Base-by-base conservation (phyloP, 176 grass and related monocot genomes). In the Phyllostachys edulis region DNA sequence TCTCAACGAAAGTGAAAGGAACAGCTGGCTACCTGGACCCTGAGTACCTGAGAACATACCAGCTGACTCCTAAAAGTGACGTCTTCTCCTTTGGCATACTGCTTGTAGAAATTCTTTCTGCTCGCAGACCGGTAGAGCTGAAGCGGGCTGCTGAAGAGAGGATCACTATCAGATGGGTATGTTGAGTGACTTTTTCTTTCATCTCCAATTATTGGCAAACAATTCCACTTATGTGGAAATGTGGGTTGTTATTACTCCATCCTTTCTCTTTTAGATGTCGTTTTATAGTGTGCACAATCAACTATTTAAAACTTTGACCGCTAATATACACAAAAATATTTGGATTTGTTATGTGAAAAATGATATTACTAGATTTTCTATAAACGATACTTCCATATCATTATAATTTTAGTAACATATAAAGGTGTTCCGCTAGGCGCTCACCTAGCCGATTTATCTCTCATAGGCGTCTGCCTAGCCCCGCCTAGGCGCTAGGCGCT, bases 121-220 rank as follows among this genome's bases (percentile, higher is more conserved):
- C 85, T 29, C 88, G 97, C 39, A 84, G 97, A 24, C 97, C 97
- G 0, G 97, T 99, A 76, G 97, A 99, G 69, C 71, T 99, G 78
- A 99, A 92, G 88, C 88, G 84, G 74, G 77, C 59, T 17, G 69
- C 74, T 46, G 90, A 96, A 34, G 93, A 99, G 81, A 96, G 91
- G 77, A 96, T 99, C 61, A 99, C 97, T 49, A 82, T 99, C 55
- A 94, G 93, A 99, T 99, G 97, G 97, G 97, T 99, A 89, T 75
- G 91, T 81, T 74, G 11, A n/a, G 56, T 18, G 24, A 70, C 32
- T 27, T 54, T 20, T 71, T 66, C 38, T 38, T 73, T 66, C 12
- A 9, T 73, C 26, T 40, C 34, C 21, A 27, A 18, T 79, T 65
- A 26, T 46, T 68, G 9, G 9, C 14, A 27, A 27, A 29, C 36